Evolutionary conservation across 2,329 filamentous ascomycete species (phyloP), one percentile per base, ranked within the genome.

Genomic region (Dactylonectria estremocensis): DNA sequence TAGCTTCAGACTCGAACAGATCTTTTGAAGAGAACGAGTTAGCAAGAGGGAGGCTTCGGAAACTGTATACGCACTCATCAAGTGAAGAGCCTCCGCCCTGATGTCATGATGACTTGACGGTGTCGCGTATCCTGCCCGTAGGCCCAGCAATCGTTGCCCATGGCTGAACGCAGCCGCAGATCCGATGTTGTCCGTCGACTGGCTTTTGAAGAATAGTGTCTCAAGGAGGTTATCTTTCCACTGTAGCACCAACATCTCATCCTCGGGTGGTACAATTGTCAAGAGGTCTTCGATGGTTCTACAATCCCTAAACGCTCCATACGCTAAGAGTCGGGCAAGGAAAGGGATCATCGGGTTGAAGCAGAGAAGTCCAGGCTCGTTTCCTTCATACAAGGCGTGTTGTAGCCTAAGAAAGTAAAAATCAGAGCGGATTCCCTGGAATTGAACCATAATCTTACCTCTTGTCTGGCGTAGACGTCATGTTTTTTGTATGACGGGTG

Each of bases 241-340:
- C 40, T 57, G 20, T 57, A 57, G 14, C 20, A 57, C 54, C 37
- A n/a, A 56, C 37, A 57, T 57, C 54, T 57, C 35, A 57, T 31
- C 54, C 40, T 57, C 37, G 5, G 54, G 20, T 57, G 20, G 54
- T 22, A 57, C 37, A 31, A 57, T 57, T 57, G 37, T 57, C 18
- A 57, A 40, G 37, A 57, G 54, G 50, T 54, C 50, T 20, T 54
- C 50, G 18, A 54, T 54, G n/a, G 50, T 54, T 54, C 31, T 54
- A 13, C 45, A 46, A 35, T 46, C 24, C 37, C 18, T 57, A 31
- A 46, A 46, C 40, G 37, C 54, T 46, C 40, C 13, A 40, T 57
- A 57, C n/a, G 37, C 54, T 5, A 43, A 20, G n/a, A 43, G 35
- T 56, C 18, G 20, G 10, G 53, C 20, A 24, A 56, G 53, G 35